These are phyloP conservation scores for Eucalyptus guilfoylei DNA, from an alignment of 345 rosid genomes.

Conservation along the genomic window DNA sequence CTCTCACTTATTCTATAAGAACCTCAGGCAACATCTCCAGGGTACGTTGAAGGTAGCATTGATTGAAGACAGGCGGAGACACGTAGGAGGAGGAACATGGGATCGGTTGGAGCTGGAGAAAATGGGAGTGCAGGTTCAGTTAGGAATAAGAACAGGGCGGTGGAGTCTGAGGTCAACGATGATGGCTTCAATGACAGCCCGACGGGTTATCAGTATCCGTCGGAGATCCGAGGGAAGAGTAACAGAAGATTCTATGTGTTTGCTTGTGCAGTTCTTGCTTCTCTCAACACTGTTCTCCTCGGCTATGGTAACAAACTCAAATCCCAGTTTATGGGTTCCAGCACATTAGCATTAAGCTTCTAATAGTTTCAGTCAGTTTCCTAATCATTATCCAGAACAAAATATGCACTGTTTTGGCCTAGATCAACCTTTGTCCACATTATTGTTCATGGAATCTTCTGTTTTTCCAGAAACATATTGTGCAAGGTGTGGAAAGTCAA, in stretches of 20 bases:
- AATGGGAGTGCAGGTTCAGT: slow-evolving; percentile 29
- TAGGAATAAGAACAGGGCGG: slow-evolving; percentile 62
- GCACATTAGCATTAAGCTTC: not conserved
- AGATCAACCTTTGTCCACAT: not conserved
- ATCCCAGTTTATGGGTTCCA: not conserved
- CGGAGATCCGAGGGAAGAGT: slow-evolving; percentile 10
- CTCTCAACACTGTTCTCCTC: slow-evolving; percentile 78
- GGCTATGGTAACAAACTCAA: slow-evolving; percentile 54
- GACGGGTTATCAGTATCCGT: slow-evolving; percentile 2
- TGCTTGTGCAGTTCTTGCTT: slow-evolving; percentile 83
- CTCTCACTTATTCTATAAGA: not conserved
- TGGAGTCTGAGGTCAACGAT: slow-evolving; percentile 37
- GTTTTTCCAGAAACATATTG: not conserved
- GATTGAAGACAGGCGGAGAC: not conserved
- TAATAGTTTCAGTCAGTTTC: not conserved
- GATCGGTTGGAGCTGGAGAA: slow-evolving; percentile 35
- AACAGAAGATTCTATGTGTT: slow-evolving; percentile 33
- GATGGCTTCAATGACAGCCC: slow-evolving; percentile 8
- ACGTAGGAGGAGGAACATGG: slow-evolving; percentile 3
- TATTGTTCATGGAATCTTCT: not conserved
- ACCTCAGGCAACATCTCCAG: not conserved
- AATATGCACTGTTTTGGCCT: not conserved
- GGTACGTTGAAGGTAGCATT: not conserved
- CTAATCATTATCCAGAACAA: not conserved
- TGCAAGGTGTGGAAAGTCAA: not conserved